Evolutionary conservation across 305 asterid genomes (phyloP).

Genomic region (Solanum hybrid): DNA sequence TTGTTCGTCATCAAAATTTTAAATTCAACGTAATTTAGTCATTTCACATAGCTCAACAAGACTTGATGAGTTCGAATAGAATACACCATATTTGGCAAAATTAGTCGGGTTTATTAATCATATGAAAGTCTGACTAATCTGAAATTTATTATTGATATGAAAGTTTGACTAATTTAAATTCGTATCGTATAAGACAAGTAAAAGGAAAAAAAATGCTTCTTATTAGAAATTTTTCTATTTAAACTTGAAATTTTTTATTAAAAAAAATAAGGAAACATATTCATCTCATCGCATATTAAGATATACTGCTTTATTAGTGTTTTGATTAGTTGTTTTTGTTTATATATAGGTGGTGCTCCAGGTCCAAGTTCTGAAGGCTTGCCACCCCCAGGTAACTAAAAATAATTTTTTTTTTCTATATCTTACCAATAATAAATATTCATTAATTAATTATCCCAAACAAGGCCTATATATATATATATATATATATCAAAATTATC

Average conservation of each 20-base stretch:
- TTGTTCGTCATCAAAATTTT: not conserved
- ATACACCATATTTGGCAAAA: not conserved
- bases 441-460: not conserved
- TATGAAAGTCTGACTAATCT: too few species aligned
- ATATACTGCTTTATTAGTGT: not conserved
- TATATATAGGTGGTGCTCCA: not conserved
- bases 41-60: not conserved
- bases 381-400: conserved; percentile 5
- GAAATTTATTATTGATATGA: fast-evolving
- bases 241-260: too few species aligned
- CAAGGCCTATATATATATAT: not conserved
- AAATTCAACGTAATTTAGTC: not conserved
- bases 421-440: not conserved
- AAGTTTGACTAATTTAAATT: too few species aligned
- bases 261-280: too few species aligned
- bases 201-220: too few species aligned
- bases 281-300: not conserved
- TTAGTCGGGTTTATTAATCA: too few species aligned
- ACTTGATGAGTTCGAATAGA: not conserved
- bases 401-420: not conserved
- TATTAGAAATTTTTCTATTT: too few species aligned
- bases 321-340: not conserved
- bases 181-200: too few species aligned
- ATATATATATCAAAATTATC: not conserved
- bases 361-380: not conserved